Evolutionary conservation across 176 grass and related monocot genomes (phyloP).

Genomic region (Oryza meridionalis): DNA sequence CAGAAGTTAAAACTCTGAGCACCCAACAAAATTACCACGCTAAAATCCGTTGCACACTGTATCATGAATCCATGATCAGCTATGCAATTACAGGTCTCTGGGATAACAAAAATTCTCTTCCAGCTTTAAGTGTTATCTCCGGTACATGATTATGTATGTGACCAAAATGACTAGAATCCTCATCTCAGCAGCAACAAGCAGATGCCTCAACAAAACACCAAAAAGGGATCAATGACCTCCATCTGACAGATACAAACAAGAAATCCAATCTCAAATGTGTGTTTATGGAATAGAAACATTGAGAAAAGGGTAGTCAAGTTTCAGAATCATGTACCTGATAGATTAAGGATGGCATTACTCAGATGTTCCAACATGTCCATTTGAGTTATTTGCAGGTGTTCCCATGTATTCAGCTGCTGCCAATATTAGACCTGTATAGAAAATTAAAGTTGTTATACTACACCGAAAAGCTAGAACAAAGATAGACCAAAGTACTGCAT

Average conservation of each 20-base stretch:
- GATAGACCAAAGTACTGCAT: neutral
- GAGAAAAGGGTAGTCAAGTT: neutral
- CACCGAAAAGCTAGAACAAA: neutral
- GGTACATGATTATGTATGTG: neutral
- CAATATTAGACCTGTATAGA: constrained; percentile 77
- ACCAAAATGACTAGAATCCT: neutral
- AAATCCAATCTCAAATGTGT: no score
- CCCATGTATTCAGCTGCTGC: constrained; percentile 71
- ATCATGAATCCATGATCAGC: constrained; percentile 3
- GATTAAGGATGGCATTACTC: constrained; percentile 11
- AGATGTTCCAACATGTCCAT: constrained; percentile 43
- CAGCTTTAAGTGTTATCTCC: neutral
- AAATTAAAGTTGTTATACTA: constrained; percentile 7
- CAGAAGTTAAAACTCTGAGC: neutral
- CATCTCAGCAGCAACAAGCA: neutral
- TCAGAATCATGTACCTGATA: neutral
- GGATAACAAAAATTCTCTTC: neutral
- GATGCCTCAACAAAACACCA: neutral
- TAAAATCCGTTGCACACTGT: neutral
- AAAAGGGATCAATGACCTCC: neutral
- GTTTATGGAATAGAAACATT: neutral
- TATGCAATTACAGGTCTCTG: neutral
- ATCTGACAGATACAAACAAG: constrained; percentile 19
- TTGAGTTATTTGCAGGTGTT: constrained; percentile 32
- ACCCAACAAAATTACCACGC: neutral